Evolutionary conservation across 176 grass and related monocot species (phyloP), one percentile per base, ranked within the genome.

Genomic region (Paspalum vaginatum): DNA sequence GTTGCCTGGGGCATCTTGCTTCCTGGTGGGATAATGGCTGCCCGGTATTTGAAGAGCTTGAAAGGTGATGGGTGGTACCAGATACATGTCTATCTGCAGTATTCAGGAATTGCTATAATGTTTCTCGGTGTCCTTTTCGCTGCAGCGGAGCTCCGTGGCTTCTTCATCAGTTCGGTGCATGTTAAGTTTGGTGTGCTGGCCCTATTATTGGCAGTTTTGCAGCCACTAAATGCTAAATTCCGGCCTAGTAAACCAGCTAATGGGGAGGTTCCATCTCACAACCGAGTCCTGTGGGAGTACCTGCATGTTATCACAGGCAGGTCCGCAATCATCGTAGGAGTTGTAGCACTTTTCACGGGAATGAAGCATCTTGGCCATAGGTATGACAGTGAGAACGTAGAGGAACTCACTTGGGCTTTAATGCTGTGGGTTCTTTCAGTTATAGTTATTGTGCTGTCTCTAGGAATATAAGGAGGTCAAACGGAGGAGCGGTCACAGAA

Each of bases 1-100:
- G 88, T 99, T 32, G 86, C 96, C 40, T 95, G 90, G 92, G 96
- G 90, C 14, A 84, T 95, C 56, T 88, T 99, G 81, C 89, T 99
- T 81, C 96, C 96, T 60, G 88, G 88, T 53, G 92, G 90, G 59
- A 89, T 95, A 91, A 59, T 99, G 68, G 84, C 92, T 76, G 92
- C 96, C 69, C 88, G 96, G 57, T 99, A 93, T 82, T 82, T 99
- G 87, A 99, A 93, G 76, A 94, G 87, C 69, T 65, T 87, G 73
- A 91, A 95, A 71, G 90, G 88, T 68, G 85, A 98, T 74, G 86
- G 90, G 39, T 95, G 92, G 96, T 99, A 83, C 82, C 92, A 89
- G 44, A 85, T 89, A 74, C 96, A 99, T 73, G 84, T 86, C 66
- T 99, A 91, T 74, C 79, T 99, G 83, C 90, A 91, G 86, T 99